Base-by-base conservation (phyloP, 495 filamentous ascomycete species). In the Tuber brumale region DNA sequence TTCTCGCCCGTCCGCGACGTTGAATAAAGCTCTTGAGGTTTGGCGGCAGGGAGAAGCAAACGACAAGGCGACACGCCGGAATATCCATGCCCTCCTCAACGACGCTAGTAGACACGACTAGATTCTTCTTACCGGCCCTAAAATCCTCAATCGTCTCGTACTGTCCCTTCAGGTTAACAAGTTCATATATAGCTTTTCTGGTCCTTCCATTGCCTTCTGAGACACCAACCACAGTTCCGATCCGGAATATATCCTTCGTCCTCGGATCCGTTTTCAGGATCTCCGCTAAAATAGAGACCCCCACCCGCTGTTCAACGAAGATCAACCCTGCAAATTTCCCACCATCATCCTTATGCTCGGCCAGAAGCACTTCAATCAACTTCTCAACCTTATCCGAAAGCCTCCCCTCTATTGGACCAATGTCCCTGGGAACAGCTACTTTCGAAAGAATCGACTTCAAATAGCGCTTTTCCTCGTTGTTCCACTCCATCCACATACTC, bases 51-150 rank as follows among this genome's bases (percentile, higher is more conserved):
- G 97, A 89, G 80, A 92, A 97, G 81, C 93, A 95, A n/a, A 97
- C 86, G 19, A 97, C 93, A 45, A 93, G 81, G 80, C 95, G 92
- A 83, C 95, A 97, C 10, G 90, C 90, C 14, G 91, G 91, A 3
- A 97, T 88, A 83, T 97, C 95, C 57, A 99, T 92, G 0, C 95
- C 95, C 84, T 99, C 95, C 84, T 98, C 95, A 0, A 97, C 85
- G 0, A 94, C 94, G 80, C 89, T 92, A 0, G 95, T 97, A 0
- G 93, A 89, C 10, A 99, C 85, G 16, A 99, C 86, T 1, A 99
- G 85, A 79, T 97, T 95, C 44, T 89, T 89, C 6, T 84, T 85
- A 14, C 94, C 93, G 3, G 82, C 79, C 27, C 89, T 88, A 76
- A 99, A 94, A 21, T 90, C 86, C 14, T 89, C 85, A 2, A 99